Evolutionary conservation across 1,284 basidiomycete genomes (phyloP), one percentile per base, ranked within the genome.

Genomic region (Cryptococcus sp.): DNA sequence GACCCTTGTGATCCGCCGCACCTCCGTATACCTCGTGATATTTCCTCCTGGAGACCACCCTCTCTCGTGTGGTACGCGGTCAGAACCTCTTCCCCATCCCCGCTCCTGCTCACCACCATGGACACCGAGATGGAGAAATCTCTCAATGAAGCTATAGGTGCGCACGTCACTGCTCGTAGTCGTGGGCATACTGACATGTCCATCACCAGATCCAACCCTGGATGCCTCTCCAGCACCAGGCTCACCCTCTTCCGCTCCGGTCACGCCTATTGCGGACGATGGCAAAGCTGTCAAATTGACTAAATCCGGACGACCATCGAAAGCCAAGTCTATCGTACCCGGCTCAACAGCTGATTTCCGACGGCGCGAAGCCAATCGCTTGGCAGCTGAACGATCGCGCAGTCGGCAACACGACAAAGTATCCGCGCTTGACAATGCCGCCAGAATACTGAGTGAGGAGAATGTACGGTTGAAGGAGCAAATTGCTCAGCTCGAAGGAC

Each of bases 361-460:
- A 3, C 65, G 78, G 19, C 62, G 70, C 41, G 78, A 79, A 62
- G 77, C 78, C 11, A 79, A 79, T 50, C 70, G 78, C 31, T 66
- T 78, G 4, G 78, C 78, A 2, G 78, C 78, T 6, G 76, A 78
- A 57, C 67, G 77, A 17, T 75, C 72, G 2, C 65, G 78, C 5
- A 61, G 63, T 0, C 62, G 78, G 10, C 69, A 71, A 46, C 60
- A 67, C 10, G 74, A 77, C 47, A 73, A 74, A 56, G 60, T 64
- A 10, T 58, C 59, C 1, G 70, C 70, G 1, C 61, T 79, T 3
- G 71, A 77, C 35, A 62, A 65, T 23, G 71, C 74, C 0, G 64
- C 69, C 10, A 67, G 70, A 48, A 57, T 60, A 0, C 51, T 78
- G 16, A 59, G 53, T 8, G 71, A 74, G 38, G 78, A 79, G 61